Percentiles rank a stretch among this genome's conserved stretches.
phyloP scores from a whole-genome alignment of 2,329 filamentous ascomycete species.

The Claviceps paspali region DNA sequence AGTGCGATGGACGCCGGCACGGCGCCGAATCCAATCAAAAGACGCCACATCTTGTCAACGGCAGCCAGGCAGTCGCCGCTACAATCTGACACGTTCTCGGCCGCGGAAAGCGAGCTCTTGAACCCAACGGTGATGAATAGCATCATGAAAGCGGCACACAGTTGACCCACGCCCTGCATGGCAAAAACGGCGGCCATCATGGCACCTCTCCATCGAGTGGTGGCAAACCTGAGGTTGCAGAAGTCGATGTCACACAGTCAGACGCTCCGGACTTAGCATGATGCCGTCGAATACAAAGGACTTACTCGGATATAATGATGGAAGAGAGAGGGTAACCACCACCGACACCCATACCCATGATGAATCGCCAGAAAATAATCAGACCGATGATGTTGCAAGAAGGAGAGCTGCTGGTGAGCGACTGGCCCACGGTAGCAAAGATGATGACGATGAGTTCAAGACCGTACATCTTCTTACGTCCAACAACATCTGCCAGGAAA shows the following conservation, averaged over 20 bases:
- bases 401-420: constrained; percentile 47
- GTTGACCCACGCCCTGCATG: constrained; percentile 75
- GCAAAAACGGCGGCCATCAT: constrained; percentile 82
- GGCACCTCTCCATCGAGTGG: constrained; percentile 69
- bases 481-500: constrained; percentile 60
- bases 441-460: constrained; percentile 70
- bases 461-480: constrained; percentile 59
- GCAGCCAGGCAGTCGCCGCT: constrained; percentile 19
- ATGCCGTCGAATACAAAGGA: constrained; percentile 1
- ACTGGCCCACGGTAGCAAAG: constrained; percentile 59
- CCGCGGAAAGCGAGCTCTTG: constrained; percentile 42
- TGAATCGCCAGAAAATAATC: constrained; percentile 67
- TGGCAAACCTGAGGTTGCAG: constrained; percentile 37
- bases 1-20: constrained; percentile 68
- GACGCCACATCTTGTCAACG: constrained; percentile 80
- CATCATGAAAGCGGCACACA: constrained; percentile 59
- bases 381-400: constrained; percentile 48
- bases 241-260: background rate
- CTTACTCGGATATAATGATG: constrained; percentile 68
- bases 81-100: constrained; percentile 39
- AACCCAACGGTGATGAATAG: constrained; percentile 61
- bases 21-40: constrained; percentile 66
- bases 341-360: constrained; percentile 40
- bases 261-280: background rate
- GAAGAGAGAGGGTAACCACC: constrained; percentile 65